Percentiles rank a stretch among this genome's conserved stretches.
phyloP scores from a whole-genome alignment of 2,329 filamentous ascomycete genomes.

The Thielaviopsis populi region DNA sequence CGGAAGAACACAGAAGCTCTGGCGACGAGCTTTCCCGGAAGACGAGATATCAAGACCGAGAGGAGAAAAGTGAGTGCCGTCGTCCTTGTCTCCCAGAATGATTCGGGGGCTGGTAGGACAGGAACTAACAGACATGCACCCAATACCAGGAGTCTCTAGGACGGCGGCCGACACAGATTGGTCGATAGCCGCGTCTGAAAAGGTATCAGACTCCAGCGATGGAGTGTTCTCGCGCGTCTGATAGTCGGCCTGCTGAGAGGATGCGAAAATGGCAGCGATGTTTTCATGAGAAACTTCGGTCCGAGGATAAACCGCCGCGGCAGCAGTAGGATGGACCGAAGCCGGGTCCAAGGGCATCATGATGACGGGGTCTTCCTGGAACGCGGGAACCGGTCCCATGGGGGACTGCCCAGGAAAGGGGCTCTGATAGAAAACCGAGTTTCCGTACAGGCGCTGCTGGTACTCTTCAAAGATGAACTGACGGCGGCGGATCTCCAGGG shows the following conservation, averaged over 20 bases:
- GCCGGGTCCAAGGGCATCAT: too few species aligned
- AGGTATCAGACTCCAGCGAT: slow-evolving; percentile 11
- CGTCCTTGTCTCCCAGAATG: background rate
- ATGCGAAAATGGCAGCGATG: background rate
- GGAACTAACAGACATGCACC: slow-evolving; percentile 6
- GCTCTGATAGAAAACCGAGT: background rate
- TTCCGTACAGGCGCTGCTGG: slow-evolving; percentile 10
- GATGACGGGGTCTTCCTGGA: background rate
- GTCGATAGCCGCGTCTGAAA: slow-evolving; percentile 8
- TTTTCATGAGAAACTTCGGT: background rate
- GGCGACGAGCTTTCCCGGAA: slow-evolving; percentile 10
- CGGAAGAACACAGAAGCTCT: slow-evolving; percentile 12
- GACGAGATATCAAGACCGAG: background rate
- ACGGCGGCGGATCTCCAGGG: slow-evolving; percentile 15
- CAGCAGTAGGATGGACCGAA: background rate
- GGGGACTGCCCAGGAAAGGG: background rate
- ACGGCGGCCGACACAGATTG: background rate
- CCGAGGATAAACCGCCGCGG: background rate
- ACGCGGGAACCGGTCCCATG: background rate
- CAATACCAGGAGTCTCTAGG: background rate
- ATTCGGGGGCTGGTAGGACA: slow-evolving; percentile 14
- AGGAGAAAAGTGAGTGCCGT: background rate
- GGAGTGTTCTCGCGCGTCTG: slow-evolving; percentile 7
- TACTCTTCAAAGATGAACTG: slow-evolving; percentile 14
- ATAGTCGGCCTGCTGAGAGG: background rate